Percentiles rank a stretch among this genome's conserved stretches.
Evolutionary conservation across 306 rosid genomes (phyloP).

Genomic region (Urtica urens): DNA sequence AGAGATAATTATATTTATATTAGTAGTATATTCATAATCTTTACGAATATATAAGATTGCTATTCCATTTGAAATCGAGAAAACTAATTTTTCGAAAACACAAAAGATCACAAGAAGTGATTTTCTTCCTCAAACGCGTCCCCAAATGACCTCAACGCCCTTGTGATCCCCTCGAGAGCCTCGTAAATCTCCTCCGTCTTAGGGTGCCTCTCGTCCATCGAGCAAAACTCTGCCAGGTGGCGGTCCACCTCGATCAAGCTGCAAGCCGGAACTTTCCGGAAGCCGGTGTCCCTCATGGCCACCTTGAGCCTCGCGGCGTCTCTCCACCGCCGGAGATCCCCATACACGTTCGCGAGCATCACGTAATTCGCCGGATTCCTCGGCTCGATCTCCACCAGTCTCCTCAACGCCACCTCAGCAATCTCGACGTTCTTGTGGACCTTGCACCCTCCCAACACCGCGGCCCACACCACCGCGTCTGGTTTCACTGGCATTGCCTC

Average conservation of each 20-base stretch:
- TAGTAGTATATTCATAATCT: no score
- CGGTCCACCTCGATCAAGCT: conserved; percentile 35
- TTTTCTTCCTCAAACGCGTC: no score
- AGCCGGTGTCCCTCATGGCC: conserved; percentile 56
- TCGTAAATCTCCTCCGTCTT: conserved; percentile 26
- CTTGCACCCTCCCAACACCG: conserved; percentile 39
- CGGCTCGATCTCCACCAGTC: conserved; percentile 63
- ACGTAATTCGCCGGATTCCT: conserved; percentile 67
- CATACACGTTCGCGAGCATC: conserved; percentile 62
- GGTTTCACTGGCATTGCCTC: conserved; percentile 59
- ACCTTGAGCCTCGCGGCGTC: conserved; percentile 64
- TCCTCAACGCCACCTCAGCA: conserved; percentile 45
- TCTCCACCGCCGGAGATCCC: conserved; percentile 64
- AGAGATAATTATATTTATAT: no score
- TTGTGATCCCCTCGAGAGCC: no score
- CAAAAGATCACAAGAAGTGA: no score
- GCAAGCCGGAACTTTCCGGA: conserved; percentile 30
- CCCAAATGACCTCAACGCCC: no score
- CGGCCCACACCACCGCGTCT: conserved; percentile 45
- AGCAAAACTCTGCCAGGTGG: conserved; percentile 26
- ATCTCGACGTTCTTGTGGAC: conserved; percentile 28
- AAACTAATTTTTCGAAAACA: no score
- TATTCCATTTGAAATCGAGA: no score
- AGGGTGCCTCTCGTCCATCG: conserved; percentile 30
- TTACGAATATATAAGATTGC: no score